phyloP scores from a whole-genome alignment of 768 basidiomycete species.

The Suillus clintonianus region DNA sequence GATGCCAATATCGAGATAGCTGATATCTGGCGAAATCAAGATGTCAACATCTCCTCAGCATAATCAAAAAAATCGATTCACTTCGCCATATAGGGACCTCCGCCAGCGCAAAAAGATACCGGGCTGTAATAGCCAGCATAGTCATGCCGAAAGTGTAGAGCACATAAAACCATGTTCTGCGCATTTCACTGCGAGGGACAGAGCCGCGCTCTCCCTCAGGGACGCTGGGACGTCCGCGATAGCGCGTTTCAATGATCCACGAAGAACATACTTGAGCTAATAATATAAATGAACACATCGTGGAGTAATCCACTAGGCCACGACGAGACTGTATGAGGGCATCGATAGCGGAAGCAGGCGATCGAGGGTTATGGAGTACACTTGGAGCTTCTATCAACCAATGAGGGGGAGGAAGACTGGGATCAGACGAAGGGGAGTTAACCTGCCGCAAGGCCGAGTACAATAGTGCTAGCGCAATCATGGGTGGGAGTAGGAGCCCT shows the following conservation, averaged over 20 bases:
- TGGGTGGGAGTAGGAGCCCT: constrained; percentile 80
- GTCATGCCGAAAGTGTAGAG: constrained; percentile 62
- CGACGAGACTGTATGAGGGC: constrained; percentile 70
- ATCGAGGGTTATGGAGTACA: constrained; percentile 46
- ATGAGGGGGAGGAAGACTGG: constrained; percentile 47
- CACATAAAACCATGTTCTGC: constrained; percentile 63
- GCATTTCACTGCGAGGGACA: constrained; percentile 72
- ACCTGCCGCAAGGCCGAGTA: constrained; percentile 48
- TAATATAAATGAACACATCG: constrained; percentile 77
- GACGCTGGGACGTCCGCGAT: constrained; percentile 39
- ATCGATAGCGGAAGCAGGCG: constrained; percentile 46
- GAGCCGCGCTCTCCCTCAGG: constrained; percentile 73
- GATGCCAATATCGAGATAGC: constrained; percentile 70
- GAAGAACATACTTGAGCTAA: constrained; percentile 80
- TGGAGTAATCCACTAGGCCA: constrained; percentile 76
- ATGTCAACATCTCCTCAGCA: constrained; percentile 2
- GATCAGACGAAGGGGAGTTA: constrained; percentile 24
- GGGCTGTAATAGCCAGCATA: constrained; percentile 48
- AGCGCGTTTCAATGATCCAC: constrained; percentile 67
- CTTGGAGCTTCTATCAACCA: constrained; percentile 83
- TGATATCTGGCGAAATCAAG: constrained; percentile 58
- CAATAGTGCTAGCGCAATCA: constrained; percentile 73
- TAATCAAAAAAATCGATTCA: constrained; percentile 36
- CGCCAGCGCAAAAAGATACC: constrained; percentile 43
- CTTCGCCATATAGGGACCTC: constrained; percentile 70